Base-by-base conservation (phyloP, 257 asterid genomes). In the Solanum ossicruentum region DNA sequence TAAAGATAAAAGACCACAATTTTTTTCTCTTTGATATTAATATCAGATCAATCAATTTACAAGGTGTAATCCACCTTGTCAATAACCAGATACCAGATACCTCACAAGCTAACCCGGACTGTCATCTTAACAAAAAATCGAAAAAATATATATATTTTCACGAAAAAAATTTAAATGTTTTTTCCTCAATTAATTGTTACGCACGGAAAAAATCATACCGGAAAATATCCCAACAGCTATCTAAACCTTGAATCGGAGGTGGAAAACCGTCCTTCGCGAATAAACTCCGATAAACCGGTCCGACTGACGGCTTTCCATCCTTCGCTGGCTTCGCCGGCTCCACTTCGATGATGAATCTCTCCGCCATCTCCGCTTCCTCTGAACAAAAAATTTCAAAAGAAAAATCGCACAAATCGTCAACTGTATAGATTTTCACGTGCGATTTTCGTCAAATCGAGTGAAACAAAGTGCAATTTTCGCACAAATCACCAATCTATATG, bases 191-290 rank as follows among this genome's bases (percentile, higher is more conserved):
- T 65, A 65, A 54, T 47, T 4, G 18, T 54, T 17, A 55, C 60
- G n/a, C 16, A 15, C 6, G 56, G 6, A 12, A 63, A 32, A 23
- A 65, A 67, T 67, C 54, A 39, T 72, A 80, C 99, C 99, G 95
- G 92, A 96, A 96, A 89, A 96, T 92, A 72, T 96, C 99, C 99
- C 99, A 96, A 61, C 98, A 95, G 88, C 95, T 66, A 72, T 93
- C 94, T 12, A 96, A 88, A 7, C 98, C 99, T 20, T 89, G 89
- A 85, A 90, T 87, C 84, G 97, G 93, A 55, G 86, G 84, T 69
- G 98, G 98, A 91, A 93, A 93, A 10, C 98, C 97, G 43, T 93
- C 97, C 89, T 93, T 93, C 6, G 98, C 98, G 54, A 88, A 93
- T 65, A 60, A 49, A 80, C 96, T 92, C 39, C 98, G 91, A 85